Base-by-base conservation (phyloP, 129 eudicot species). In the Saposhnikovia divaricata region DNA sequence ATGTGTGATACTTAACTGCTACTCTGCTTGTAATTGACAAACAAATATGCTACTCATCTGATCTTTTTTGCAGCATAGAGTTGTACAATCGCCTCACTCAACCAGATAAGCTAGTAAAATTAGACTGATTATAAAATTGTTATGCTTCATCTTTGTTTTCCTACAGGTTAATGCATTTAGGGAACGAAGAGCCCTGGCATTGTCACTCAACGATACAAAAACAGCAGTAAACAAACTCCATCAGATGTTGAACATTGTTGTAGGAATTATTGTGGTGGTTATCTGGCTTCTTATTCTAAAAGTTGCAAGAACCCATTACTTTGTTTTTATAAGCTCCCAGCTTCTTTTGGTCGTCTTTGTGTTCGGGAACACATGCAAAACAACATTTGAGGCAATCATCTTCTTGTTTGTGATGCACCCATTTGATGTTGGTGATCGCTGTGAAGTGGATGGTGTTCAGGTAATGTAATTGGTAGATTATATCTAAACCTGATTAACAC, bases 201-300 rank as follows among this genome's bases (percentile, higher is more conserved):
- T 88, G 59, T 85, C 91, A 18, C 87, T 88, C 34, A 84, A 66
- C 7, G 92, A 89, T 74, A 89, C 92, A 66, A 85, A 87, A 83
- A 80, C 92, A 70, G 92, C 90, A 0, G 90, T 89, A 38, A 81
- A 82, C 83, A 87, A 85, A 69, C 92, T 89, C 71, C 88, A 89
- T 74, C 86, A 86, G n/a, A 87, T 85, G 85, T 50, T 87, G 75
- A 89, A 65, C 53, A 72, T 84, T 21, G 12, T 80, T 6, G 88
- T 89, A 1, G 85, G 81, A 42, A 77, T 83, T 34, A 46, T 89
- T 68, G 77, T 82, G 57, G 28, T 87, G 8, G 81, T 89, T 53
- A 76, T 86, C 76, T 85, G 87, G 85, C 87, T 82, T 72, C 88
- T 85, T 37, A 84, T 80, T 40, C 88, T 86, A 27, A 83, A 83